Evolutionary conservation across 2,329 filamentous ascomycete species (phyloP).

Genomic region (Colletotrichum liriopes): DNA sequence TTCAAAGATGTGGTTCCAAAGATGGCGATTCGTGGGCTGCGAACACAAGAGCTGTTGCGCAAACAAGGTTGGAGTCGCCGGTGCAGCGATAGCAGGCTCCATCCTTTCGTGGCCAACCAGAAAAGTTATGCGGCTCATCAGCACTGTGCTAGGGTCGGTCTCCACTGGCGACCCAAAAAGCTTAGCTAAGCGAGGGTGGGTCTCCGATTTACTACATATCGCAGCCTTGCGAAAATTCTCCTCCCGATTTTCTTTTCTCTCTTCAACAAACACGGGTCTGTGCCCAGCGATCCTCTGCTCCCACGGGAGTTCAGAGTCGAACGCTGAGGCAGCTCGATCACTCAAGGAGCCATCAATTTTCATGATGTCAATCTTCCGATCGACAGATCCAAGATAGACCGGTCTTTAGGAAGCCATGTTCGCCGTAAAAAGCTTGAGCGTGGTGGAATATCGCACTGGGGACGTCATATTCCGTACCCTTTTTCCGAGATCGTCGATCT

Average conservation of each 20-base stretch:
- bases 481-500: slow-evolving; percentile 91
- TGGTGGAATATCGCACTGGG: slow-evolving; percentile 69
- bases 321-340: slow-evolving; percentile 88
- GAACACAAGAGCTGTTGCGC: neutral
- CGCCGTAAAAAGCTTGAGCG: slow-evolving; percentile 78
- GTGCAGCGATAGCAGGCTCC: slow-evolving; percentile 9
- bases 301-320: slow-evolving; percentile 78
- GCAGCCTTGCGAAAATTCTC: slow-evolving; percentile 40
- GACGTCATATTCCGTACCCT: slow-evolving; percentile 91
- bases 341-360: slow-evolving; percentile 81
- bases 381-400: slow-evolving; percentile 94
- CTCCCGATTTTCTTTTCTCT: slow-evolving; percentile 54
- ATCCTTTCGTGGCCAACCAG: slow-evolving; percentile 40
- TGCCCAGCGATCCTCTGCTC: slow-evolving; percentile 84
- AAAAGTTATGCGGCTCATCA: slow-evolving; percentile 29
- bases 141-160: slow-evolving; percentile 13
- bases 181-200: slow-evolving; percentile 40
- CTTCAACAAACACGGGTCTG: slow-evolving; percentile 79
- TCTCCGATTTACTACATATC: slow-evolving; percentile 39
- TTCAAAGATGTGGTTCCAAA: neutral
- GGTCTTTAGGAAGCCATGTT: slow-evolving; percentile 75
- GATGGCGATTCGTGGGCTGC: neutral
- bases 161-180: slow-evolving; percentile 1
- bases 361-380: slow-evolving; percentile 91
- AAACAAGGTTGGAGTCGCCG: slow-evolving; percentile 26